Conservation (phyloP, 257 asterid species). For the Primulina huaijiensis region DNA sequence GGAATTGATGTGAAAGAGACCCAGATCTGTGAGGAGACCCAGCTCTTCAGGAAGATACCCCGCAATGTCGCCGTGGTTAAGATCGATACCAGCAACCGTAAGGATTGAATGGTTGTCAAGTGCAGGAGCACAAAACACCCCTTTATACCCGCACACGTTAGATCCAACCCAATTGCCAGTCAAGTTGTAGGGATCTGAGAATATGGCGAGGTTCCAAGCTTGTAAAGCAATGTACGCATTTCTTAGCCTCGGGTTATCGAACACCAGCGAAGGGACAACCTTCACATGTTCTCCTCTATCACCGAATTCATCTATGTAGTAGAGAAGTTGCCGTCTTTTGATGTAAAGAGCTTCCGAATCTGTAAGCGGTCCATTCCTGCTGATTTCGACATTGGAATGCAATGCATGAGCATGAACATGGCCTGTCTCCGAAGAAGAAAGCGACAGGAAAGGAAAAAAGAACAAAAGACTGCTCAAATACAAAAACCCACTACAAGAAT, state of each 20-base stretch:
- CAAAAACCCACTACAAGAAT: slow-evolving; percentile 24
- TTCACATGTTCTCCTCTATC: slow-evolving; percentile 70
- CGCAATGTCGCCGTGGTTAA: slow-evolving; percentile 88
- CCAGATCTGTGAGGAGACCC: slow-evolving; percentile 78
- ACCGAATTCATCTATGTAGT: slow-evolving; percentile 73
- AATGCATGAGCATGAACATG: slow-evolving; percentile 24
- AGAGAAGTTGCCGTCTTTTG: slow-evolving; percentile 61
- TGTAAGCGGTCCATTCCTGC: slow-evolving; percentile 51
- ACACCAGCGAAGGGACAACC: slow-evolving; percentile 61
- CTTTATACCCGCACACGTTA: slow-evolving; percentile 62
- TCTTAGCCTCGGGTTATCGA: slow-evolving; percentile 60
- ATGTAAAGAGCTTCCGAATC: slow-evolving; percentile 55
- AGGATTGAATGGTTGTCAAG: slow-evolving; percentile 45
- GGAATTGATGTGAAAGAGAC: slow-evolving; percentile 70
- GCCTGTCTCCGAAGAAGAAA: slow-evolving; percentile 4
- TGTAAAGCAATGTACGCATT: slow-evolving; percentile 82
- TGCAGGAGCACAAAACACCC: slow-evolving; percentile 74
- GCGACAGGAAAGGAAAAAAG: slow-evolving; percentile 23
- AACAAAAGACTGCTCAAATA: slow-evolving; percentile 24
- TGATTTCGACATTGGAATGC: slow-evolving; percentile 15
- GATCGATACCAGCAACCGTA: slow-evolving; percentile 79
- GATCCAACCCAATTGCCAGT: slow-evolving; percentile 79
- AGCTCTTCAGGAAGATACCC: slow-evolving; percentile 86
- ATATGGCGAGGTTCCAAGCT: slow-evolving; percentile 81
- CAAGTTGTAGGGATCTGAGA: slow-evolving; percentile 71